Evolutionary conservation across 768 basidiomycete genomes (phyloP), one percentile per base, ranked within the genome.

Genomic region (Amanita subjunquillea): DNA sequence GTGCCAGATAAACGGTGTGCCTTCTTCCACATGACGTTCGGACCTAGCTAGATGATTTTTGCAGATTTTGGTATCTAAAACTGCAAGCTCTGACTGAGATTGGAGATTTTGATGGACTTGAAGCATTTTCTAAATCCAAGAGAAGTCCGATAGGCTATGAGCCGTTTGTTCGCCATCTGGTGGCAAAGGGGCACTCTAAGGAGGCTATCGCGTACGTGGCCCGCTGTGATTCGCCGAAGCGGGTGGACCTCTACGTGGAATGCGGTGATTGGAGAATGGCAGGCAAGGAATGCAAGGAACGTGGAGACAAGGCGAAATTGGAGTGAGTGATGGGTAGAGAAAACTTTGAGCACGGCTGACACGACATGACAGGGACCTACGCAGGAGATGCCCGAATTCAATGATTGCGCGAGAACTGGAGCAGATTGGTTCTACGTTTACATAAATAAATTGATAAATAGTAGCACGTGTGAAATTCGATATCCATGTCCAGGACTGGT

Each of bases 91-190:
- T 98, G 51, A 85, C 85, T 8, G 74, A 77, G n/a, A 71, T 78
- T 20, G 75, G 82, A 54, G 91, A 96, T 65, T 98, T 93, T 65
- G 88, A 93, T 32, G 82, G 77, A 2, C 74, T 98, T 12, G 92
- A 97, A 45, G 63, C 76, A 0, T 95, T 99, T 63, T 81, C 92
- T 1, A 87, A 83, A 59, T 87, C 85, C 34, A 93, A 81, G 67
- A 79, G 91, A 58, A 91, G 87, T 65, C 94, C 95, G 3, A 97
- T 98, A 54, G 95, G 96, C 1, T 98, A 95, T 62, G 94, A 97
- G 62, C 77, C 86, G 0, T 92, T 92, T 63, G 91, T 93, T 23
- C 80, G 74, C 36, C 82, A 89, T 58, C 75, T 96, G 36, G 78
- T 89, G 27, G 75, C 80, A 47, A 79, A 82, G 37, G 90, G 89